Conservation (phyloP, 2,329 filamentous ascomycete genomes). For the Aspergillus costaricaensis region DNA sequence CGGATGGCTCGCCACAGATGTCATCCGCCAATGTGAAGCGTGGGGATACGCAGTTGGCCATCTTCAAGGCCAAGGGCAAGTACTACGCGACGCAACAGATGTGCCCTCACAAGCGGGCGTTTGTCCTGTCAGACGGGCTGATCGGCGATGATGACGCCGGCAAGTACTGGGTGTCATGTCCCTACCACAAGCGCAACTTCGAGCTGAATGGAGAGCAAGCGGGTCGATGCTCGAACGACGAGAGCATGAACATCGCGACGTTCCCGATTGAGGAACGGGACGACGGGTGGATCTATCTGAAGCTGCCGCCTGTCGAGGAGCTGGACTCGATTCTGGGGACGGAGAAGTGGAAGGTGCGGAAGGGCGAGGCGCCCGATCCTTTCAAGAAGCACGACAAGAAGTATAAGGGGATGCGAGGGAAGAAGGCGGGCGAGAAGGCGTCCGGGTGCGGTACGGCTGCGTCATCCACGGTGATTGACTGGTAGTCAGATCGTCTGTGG, state of each 20-base stretch:
- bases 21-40: constrained; percentile 78
- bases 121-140: constrained; percentile 83
- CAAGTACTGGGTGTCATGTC: constrained; percentile 83
- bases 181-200: constrained; percentile 88
- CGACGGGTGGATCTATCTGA: constrained; percentile 78
- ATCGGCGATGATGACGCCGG: constrained; percentile 64
- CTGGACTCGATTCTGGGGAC: constrained; percentile 79
- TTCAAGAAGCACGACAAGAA: constrained; percentile 60
- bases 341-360: constrained; percentile 73
- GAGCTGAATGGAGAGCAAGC: constrained; percentile 66
- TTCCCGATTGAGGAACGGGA: constrained; percentile 74
- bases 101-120: constrained; percentile 90
- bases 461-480: constrained; percentile 36
- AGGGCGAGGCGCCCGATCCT: constrained; percentile 63
- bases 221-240: constrained; percentile 74
- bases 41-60: constrained; percentile 82
- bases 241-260: constrained; percentile 74
- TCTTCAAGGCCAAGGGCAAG: constrained; percentile 78
- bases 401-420: constrained; percentile 57
- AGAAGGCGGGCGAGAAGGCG: constrained; percentile 44
- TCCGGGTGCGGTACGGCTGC: constrained; percentile 12
- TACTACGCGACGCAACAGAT: constrained; percentile 91
- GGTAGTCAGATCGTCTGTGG: constrained; percentile 22
- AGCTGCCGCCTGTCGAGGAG: constrained; percentile 77
- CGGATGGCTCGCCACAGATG: constrained; percentile 64